Conservation (phyloP, 2,329 filamentous ascomycete species). For the Cladophialophora chaetospira region DNA sequence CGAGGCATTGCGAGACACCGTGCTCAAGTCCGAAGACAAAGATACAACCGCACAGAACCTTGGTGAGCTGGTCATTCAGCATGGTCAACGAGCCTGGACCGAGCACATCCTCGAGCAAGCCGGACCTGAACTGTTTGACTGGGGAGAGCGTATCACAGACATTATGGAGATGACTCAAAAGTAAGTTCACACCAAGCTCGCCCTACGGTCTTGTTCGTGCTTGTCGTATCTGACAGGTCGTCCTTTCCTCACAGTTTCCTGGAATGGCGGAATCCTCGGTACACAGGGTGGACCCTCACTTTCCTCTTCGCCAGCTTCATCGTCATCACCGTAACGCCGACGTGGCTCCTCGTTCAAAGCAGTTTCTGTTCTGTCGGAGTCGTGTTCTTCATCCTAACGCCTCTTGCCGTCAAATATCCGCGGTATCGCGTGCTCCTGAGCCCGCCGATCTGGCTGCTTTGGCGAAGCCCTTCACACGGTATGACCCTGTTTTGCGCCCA, state of each 20-base stretch:
- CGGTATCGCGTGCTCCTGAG: constrained; percentile 15
- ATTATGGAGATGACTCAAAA: constrained; percentile 19
- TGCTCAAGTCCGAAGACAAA: constrained; percentile 13
- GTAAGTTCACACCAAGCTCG: background rate
- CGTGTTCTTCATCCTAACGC: constrained; percentile 21
- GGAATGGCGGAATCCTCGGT: constrained; percentile 20
- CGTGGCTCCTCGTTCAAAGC: constrained; percentile 20
- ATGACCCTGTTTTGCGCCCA: background rate
- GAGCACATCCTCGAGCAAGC: constrained; percentile 13
- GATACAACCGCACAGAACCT: constrained; percentile 6
- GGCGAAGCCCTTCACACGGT: constrained; percentile 25
- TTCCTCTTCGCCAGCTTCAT: constrained; percentile 6
- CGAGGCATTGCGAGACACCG: background rate
- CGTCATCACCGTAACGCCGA: constrained; percentile 13
- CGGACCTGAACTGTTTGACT: constrained; percentile 7
- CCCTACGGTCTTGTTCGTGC: background rate
- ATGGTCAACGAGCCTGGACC: constrained; percentile 19
- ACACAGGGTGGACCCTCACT: constrained; percentile 3
- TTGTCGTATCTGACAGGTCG: background rate
- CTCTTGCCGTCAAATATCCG: constrained; percentile 10
- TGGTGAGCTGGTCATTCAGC: constrained; percentile 16
- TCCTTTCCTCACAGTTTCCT: constrained; percentile 8
- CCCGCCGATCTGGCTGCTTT: constrained; percentile 18
- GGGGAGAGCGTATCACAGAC: constrained; percentile 12
- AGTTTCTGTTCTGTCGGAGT: constrained; percentile 10